These are phyloP conservation scores for Chytriomyces hyalinus DNA, from an alignment of 192 early-diverging fungal genomes.

Conservation along the genomic window DNA sequence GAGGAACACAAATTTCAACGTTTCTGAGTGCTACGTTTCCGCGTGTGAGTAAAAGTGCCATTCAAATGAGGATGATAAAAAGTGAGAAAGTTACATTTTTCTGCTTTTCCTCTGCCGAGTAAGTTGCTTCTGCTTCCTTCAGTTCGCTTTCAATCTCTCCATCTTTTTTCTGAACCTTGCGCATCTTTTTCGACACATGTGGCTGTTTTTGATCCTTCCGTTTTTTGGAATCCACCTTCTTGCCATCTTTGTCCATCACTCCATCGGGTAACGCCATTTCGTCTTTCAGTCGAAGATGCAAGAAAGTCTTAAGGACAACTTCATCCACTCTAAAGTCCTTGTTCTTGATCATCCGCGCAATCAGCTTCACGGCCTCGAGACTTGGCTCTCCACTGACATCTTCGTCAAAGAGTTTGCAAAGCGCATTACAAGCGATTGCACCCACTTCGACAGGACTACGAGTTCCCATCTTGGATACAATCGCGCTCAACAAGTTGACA, in stretches of 20 bases:
- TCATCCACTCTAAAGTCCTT: constrained; percentile 70
- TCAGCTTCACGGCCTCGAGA: constrained; percentile 84
- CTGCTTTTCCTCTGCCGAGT: constrained; percentile 81
- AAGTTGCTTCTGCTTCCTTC: constrained; percentile 89
- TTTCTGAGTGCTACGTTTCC: constrained; percentile 78
- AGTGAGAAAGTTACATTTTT: constrained; percentile 57
- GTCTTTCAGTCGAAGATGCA: constrained; percentile 82
- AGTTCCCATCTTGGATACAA: constrained; percentile 77
- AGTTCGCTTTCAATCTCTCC: constrained; percentile 78
- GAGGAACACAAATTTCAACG: constrained; percentile 90
- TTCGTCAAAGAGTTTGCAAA: constrained; percentile 77
- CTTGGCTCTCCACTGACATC: constrained; percentile 88
- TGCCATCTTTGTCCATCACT: constrained; percentile 2
- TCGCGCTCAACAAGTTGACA: constrained; percentile 81
- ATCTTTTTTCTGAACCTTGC: constrained; percentile 76
- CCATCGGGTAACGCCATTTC: constrained; percentile 66
- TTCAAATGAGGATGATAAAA: constrained; percentile 18
- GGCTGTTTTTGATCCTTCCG: constrained; percentile 57
- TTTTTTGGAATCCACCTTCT: constrained; percentile 33
- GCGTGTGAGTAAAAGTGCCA: constrained; percentile 6
- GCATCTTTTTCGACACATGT: constrained; percentile 56
- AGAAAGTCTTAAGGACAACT: constrained; percentile 74
- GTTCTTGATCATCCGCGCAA: constrained; percentile 84
- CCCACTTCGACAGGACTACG: constrained; percentile 68
- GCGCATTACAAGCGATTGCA: constrained; percentile 74